These are phyloP conservation scores for Cryptomeria japonica DNA, from an alignment of 75 land plant species.

Conservation along the genomic window DNA sequence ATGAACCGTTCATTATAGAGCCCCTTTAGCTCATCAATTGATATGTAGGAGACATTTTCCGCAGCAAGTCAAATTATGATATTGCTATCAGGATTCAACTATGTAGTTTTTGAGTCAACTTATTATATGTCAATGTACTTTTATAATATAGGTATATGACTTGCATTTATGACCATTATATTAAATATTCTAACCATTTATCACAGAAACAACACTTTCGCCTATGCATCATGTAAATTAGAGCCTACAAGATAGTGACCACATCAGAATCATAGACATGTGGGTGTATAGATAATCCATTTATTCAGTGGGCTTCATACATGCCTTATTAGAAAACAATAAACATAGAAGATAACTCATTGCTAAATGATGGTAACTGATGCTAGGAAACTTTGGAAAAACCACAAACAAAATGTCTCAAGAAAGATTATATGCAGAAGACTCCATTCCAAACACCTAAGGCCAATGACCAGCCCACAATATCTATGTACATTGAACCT, in stretches of 20 bases:
- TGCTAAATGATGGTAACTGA: background rate
- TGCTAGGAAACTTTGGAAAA: background rate
- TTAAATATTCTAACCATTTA: too few species aligned
- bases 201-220: background rate
- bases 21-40: too few species aligned
- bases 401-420: background rate
- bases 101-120: too few species aligned
- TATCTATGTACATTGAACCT: background rate
- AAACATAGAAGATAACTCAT: background rate
- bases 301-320: background rate
- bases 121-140: too few species aligned
- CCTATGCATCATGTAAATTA: background rate
- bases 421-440: background rate
- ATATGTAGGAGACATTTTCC: too few species aligned
- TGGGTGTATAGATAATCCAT: background rate
- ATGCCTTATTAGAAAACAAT: background rate
- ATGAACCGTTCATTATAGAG: too few species aligned
- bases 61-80: too few species aligned
- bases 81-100: too few species aligned
- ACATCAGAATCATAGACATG: background rate
- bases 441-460: background rate
- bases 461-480: background rate
- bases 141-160: too few species aligned
- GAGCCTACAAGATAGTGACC: background rate
- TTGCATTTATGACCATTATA: too few species aligned